Conservation (phyloP, 2,329 filamentous ascomycete species). For the Penicillium occitanis region DNA sequence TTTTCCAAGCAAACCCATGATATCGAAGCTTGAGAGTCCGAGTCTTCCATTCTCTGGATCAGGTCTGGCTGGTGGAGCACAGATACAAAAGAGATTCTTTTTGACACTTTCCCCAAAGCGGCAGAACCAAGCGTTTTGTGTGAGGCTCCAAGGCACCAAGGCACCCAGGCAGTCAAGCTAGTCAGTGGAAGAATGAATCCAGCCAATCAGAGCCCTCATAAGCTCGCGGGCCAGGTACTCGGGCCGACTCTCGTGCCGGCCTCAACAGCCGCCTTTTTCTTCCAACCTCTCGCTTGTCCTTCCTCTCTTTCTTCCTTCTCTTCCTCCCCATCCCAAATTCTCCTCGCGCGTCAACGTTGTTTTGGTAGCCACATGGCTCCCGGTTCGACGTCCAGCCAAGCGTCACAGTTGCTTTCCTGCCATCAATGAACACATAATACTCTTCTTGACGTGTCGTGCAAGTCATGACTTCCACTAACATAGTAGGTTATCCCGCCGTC, state of each 20-base stretch:
- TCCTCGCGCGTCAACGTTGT: constrained; percentile 15
- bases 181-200: background rate
- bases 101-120: constrained; percentile 16
- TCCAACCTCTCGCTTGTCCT: constrained; percentile 17
- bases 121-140: constrained; percentile 8
- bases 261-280: constrained; percentile 18
- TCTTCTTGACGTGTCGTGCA: constrained; percentile 9
- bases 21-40: constrained; percentile 3
- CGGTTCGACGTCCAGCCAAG: constrained; percentile 30
- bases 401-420: constrained; percentile 2
- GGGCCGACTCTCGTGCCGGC: constrained; percentile 20
- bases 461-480: constrained; percentile 43
- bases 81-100: constrained; percentile 6
- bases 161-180: background rate
- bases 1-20: background rate
- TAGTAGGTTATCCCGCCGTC: constrained; percentile 39
- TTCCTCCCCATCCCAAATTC: constrained; percentile 14
- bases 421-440: constrained; percentile 9
- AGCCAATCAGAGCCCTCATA: background rate
- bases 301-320: constrained; percentile 24
- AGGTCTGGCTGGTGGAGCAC: constrained; percentile 14
- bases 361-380: constrained; percentile 32
- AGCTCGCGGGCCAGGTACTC: constrained; percentile 4
- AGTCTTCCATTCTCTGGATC: constrained; percentile 2
- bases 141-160: constrained; percentile 8